Evolutionary conservation across 2,329 filamentous ascomycete genomes (phyloP), one percentile per base, ranked within the genome.

Genomic region (Rhinocladiella mackenziei): DNA sequence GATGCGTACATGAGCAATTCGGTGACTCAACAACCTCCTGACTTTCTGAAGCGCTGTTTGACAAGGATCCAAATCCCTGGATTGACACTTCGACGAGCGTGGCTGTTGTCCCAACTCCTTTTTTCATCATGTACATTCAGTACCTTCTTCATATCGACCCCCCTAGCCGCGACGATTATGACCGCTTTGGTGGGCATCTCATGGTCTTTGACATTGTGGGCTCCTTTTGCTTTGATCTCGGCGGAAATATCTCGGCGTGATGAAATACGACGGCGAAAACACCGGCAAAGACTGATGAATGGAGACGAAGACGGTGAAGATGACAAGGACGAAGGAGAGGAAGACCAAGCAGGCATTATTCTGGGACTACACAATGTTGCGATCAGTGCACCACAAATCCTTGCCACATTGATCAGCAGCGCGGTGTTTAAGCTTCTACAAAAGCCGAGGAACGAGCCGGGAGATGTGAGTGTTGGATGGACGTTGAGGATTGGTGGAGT

Each of bases 311-410:
- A 58, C 30, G 46, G 50, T 50, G 33, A 49, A 30, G 53, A 60
- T 11, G 35, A 48, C 18, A 39, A 48, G 10, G 56, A 61, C 9
- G 58, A 53, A 13, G 50, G 78, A 18, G 74, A 78, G 28, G 72
- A 78, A 2, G 85, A 89, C 58, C 84, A 92, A 61, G 87, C 89
- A 3, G 89, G 91, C 30, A 85, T 96, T 29, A 88, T 97, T 32
- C 76, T 97, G 2, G 91, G 91, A 6, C 89, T 97, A 42, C 91
- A 97, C 71, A 97, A 97, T 64, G 91, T 97, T 68, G 84, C 89
- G 11, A 86, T 97, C 56, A 88, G 89, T 1, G 82, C 88, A 4
- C 91, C 91, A 1, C 91, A 97, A 62, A 89, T 96, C 49, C 76
- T 96, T 42, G 89, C 91, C 8, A 96, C 89, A 4, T 69, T 96